Conservation (phyloP, 2,329 filamentous ascomycete genomes). For the Fonsecaea nubica region DNA sequence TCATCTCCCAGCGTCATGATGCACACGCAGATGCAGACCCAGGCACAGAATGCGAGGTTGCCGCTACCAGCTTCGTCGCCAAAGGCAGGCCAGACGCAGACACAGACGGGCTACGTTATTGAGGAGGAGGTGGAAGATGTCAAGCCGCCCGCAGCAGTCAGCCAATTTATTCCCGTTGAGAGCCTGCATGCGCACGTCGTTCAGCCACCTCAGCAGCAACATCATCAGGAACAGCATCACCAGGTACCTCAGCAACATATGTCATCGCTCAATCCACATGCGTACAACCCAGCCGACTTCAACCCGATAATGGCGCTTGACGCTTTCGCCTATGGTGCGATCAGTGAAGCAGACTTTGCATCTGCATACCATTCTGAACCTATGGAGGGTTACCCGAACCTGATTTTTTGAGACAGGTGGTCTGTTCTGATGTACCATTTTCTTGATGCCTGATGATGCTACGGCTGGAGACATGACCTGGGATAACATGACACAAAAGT, state of each 20-base stretch:
- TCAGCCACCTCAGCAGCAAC: slow-evolving; percentile 6
- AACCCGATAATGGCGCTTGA: slow-evolving; percentile 29
- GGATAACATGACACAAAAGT: neutral
- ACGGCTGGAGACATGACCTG: neutral
- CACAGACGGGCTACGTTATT: neutral
- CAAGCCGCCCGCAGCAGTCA: slow-evolving; percentile 1
- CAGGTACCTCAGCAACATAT: neutral
- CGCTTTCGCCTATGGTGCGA: slow-evolving; percentile 31
- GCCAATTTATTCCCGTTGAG: slow-evolving; percentile 10
- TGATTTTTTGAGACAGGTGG: slow-evolving; percentile 26
- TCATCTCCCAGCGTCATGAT: neutral
- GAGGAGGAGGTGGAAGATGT: slow-evolving; percentile 19
- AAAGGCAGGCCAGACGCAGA: neutral
- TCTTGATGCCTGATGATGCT: neutral
- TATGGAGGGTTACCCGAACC: slow-evolving; percentile 24
- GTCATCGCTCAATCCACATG: slow-evolving; percentile 15
- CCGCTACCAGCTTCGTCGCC: neutral
- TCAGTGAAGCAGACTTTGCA: slow-evolving; percentile 32
- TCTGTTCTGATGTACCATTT: neutral
- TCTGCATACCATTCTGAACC: slow-evolving; percentile 28
- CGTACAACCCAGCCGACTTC: slow-evolving; percentile 28
- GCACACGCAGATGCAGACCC: neutral
- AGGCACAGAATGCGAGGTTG: slow-evolving; percentile 15
- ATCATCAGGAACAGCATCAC: slow-evolving; percentile 2
- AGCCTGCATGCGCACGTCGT: slow-evolving; percentile 10